These are phyloP conservation scores for Jamesozyma rosinii DNA, from an alignment of 805 yeast genomes.

Conservation along the genomic window DNA sequence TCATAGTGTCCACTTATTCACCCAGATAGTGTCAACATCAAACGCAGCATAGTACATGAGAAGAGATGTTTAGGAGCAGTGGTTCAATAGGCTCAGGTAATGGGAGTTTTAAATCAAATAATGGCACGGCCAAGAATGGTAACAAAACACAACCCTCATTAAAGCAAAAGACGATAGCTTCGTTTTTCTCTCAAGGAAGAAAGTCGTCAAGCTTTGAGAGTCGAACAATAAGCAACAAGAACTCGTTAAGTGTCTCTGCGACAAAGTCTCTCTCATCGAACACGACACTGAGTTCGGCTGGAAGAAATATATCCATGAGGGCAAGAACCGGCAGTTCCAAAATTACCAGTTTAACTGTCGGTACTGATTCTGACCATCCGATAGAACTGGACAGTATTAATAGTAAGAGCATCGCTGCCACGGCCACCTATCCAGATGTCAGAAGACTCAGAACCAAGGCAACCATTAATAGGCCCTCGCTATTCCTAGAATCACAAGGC, in stretches of 20 bases:
- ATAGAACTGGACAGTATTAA: neutral
- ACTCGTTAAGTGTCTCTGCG: neutral
- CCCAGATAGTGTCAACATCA: neutral
- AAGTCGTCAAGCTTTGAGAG: neutral
- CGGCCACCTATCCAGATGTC: neutral
- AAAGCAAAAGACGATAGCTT: constrained; percentile 9
- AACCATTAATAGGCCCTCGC: constrained; percentile 4
- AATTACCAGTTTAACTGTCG: neutral
- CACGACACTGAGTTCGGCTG: neutral
- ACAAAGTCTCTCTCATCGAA: neutral
- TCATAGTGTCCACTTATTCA: no score
- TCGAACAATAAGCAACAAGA: neutral
- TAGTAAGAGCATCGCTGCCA: neutral
- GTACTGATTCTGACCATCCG: neutral
- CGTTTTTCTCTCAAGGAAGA: constrained; percentile 7
- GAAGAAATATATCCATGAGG: neutral
- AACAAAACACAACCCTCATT: constrained; percentile 1
- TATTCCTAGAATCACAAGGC: constrained; percentile 19
- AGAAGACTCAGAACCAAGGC: neutral
- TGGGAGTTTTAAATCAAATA: neutral
- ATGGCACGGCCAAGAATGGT: neutral
- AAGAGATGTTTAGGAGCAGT: neutral
- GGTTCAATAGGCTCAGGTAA: neutral
- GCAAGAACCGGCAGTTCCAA: neutral
- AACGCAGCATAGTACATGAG: neutral